These are phyloP conservation scores for Limnanthes douglasii DNA, from an alignment of 345 rosid species.

Conservation along the genomic window DNA sequence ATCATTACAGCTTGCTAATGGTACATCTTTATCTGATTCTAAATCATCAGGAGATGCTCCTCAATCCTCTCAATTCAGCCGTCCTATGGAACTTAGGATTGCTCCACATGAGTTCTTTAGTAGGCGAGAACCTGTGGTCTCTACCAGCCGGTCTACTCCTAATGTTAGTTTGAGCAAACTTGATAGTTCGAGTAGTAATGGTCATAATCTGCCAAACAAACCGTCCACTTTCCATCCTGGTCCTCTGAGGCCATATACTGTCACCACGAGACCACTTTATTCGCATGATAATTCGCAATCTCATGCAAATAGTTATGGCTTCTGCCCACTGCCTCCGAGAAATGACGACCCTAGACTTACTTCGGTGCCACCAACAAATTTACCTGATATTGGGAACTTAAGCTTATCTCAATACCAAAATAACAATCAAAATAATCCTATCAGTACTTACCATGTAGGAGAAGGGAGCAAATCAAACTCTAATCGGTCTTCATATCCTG, in stretches of 20 bases:
- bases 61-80: conserved; percentile 19
- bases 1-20: conserved; percentile 23
- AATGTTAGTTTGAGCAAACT: conserved; percentile 22
- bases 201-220: conserved; percentile 15
- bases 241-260: conserved; percentile 20
- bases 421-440: conserved; percentile 22
- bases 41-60: conserved; percentile 13
- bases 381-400: conserved; percentile 37
- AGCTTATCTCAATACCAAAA: conserved; percentile 22
- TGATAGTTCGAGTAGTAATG: conserved; percentile 14
- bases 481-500: conserved; percentile 10
- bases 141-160: conserved; percentile 19
- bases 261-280: conserved; percentile 23
- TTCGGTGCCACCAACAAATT: conserved; percentile 14
- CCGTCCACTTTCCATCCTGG: conserved; percentile 21
- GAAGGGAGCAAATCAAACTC: conserved; percentile 23
- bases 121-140: conserved; percentile 23
- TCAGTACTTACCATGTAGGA: conserved; percentile 19
- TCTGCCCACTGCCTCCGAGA: conserved; percentile 25
- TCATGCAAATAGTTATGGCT: conserved; percentile 21
- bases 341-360: conserved; percentile 23
- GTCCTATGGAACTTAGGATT: conserved; percentile 35
- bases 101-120: conserved; percentile 70
- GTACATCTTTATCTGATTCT: conserved; percentile 6
- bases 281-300: conserved; percentile 18